Evolutionary conservation across 2,329 filamentous ascomycete species (phyloP).

Genomic region (Leptographium flavum): DNA sequence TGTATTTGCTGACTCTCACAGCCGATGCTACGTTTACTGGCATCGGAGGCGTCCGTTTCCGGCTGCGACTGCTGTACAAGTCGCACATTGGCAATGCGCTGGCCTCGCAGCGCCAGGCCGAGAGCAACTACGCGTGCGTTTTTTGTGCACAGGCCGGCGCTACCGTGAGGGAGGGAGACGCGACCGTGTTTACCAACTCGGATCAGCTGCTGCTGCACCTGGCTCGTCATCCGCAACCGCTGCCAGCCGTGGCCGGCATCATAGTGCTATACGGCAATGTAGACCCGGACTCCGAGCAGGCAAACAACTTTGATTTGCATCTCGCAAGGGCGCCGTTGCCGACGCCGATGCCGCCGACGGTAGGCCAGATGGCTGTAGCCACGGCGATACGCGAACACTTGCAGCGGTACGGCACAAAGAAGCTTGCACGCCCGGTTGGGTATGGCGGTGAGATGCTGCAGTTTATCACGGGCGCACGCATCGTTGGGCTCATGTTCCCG

Average conservation of each 20-base stretch:
- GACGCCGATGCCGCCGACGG: slow-evolving; percentile 15
- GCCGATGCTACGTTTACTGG: slow-evolving; percentile 20
- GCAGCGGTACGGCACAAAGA: slow-evolving; percentile 19
- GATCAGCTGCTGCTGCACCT: slow-evolving; percentile 25
- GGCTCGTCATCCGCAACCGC: slow-evolving; percentile 24
- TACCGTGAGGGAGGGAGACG: slow-evolving; percentile 24
- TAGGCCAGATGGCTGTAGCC: slow-evolving; percentile 20
- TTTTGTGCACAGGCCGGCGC: slow-evolving; percentile 22
- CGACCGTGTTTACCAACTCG: slow-evolving; percentile 24
- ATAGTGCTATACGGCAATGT: slow-evolving; percentile 22
- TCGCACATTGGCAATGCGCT: slow-evolving; percentile 22
- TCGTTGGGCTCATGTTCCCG: slow-evolving; percentile 37
- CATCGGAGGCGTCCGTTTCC: slow-evolving; percentile 21
- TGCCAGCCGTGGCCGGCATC: slow-evolving; percentile 22
- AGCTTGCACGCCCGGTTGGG: slow-evolving; percentile 19
- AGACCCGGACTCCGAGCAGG: slow-evolving; percentile 1
- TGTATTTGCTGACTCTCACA: slow-evolving; percentile 4
- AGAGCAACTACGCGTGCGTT: slow-evolving; percentile 23
- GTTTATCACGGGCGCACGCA: slow-evolving; percentile 29
- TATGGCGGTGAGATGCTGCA: slow-evolving; percentile 21
- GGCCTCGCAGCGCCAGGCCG: slow-evolving; percentile 14
- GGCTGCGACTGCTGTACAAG: slow-evolving; percentile 27
- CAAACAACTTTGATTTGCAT: slow-evolving; percentile 23
- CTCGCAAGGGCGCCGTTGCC: slow-evolving; percentile 19
- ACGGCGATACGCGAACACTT: slow-evolving; percentile 21